A percentile compares a stretch with the other conserved stretches of the same genome.
Evolutionary conservation across 805 yeast species (phyloP).

Genomic region (Schwanniomyces occidentalis): DNA sequence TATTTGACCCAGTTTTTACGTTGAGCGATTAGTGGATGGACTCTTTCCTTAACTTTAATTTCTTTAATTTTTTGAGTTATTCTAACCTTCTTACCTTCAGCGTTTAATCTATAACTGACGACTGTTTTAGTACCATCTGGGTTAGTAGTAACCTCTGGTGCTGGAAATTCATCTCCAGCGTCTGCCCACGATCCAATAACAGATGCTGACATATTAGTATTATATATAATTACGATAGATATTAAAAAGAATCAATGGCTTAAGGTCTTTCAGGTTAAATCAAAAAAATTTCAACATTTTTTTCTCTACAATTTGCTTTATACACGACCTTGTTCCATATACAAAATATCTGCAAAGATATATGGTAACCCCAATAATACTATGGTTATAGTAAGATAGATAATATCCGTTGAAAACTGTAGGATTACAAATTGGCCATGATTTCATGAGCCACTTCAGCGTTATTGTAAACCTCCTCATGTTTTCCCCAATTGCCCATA

Average conservation of each 20-base stretch:
- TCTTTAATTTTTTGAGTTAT: constrained; percentile 84
- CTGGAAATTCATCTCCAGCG: constrained; percentile 68
- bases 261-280: constrained; percentile 2
- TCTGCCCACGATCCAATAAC: constrained; percentile 66
- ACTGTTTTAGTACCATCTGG: constrained; percentile 90
- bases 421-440: too few relatives aligned
- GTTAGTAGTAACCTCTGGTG: constrained; percentile 74
- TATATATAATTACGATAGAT: not conserved
- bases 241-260: not conserved
- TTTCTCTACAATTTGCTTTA: constrained; percentile 1
- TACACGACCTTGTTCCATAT: not conserved
- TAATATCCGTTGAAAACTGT: too few relatives aligned
- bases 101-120: constrained; percentile 70
- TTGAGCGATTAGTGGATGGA: constrained; percentile 81
- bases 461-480: constrained; percentile 61
- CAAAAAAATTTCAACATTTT: constrained; percentile 5
- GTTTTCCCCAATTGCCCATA: constrained; percentile 52
- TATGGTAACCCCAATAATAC: too few relatives aligned
- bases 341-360: too few relatives aligned
- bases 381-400: too few relatives aligned
- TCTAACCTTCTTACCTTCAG: constrained; percentile 80
- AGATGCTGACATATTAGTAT: constrained; percentile 27
- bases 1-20: constrained; percentile 87
- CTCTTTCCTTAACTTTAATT: constrained; percentile 74
- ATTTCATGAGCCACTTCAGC: constrained; percentile 43